Conservation (phyloP, 495 filamentous ascomycete genomes). For the Aspergillus campestris region DNA sequence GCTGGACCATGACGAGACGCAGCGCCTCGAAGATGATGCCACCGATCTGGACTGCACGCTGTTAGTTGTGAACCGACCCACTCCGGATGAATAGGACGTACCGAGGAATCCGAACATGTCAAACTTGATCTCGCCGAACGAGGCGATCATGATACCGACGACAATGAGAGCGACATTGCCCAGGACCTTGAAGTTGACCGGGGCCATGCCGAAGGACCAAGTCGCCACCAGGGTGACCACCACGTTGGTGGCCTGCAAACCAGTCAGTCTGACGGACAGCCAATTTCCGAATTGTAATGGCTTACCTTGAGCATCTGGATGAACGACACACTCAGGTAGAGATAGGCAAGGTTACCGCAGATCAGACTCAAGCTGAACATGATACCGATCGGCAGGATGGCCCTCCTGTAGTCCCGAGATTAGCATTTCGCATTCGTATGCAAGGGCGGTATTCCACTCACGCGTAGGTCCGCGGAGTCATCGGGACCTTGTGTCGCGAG, state of each 20-base stretch:
- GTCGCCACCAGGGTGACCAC: slow-evolving; percentile 74
- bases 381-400: slow-evolving; percentile 80
- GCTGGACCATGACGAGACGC: slow-evolving; percentile 80
- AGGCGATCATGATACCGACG: slow-evolving; percentile 75
- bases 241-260: slow-evolving; percentile 67
- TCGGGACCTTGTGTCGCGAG: slow-evolving; percentile 76
- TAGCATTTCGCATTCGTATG: background rate
- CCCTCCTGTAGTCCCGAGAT: slow-evolving; percentile 33
- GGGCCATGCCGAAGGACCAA: slow-evolving; percentile 66
- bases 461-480: slow-evolving; percentile 74
- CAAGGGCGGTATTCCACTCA: slow-evolving; percentile 20
- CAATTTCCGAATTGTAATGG: background rate
- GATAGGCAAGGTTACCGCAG: slow-evolving; percentile 80
- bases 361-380: slow-evolving; percentile 89
- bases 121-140: slow-evolving; percentile 83
- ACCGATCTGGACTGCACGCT: slow-evolving; percentile 47
- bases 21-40: slow-evolving; percentile 81
- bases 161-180: slow-evolving; percentile 80
- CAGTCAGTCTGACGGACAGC: background rate
- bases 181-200: slow-evolving; percentile 62
- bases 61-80: background rate
- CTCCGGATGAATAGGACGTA: background rate
- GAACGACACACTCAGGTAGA: slow-evolving; percentile 83
- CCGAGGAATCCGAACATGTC: slow-evolving; percentile 70
- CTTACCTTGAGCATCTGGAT: slow-evolving; percentile 91